Evolutionary conservation across 2,329 filamentous ascomycete genomes (phyloP).

Genomic region (Aureobasidium sp.): DNA sequence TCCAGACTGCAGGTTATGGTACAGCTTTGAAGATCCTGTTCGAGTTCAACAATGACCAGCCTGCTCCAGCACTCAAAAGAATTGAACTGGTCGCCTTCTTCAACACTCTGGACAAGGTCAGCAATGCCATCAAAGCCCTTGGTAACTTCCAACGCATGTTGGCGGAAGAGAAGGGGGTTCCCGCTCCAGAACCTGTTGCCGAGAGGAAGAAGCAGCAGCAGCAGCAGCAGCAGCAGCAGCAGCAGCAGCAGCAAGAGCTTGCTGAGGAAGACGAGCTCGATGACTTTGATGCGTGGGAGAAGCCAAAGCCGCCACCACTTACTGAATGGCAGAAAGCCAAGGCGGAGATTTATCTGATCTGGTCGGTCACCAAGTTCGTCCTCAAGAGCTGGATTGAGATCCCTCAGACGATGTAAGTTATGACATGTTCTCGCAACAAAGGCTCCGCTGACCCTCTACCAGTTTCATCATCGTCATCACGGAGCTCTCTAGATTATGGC

Average conservation of each 20-base stretch:
- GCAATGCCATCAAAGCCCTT: conserved; percentile 69
- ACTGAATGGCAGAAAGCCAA: conserved; percentile 52
- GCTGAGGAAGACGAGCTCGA: conserved; percentile 20
- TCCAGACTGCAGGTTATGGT: conserved; percentile 91
- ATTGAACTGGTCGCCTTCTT: conserved; percentile 92
- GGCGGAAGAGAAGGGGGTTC: conserved; percentile 21
- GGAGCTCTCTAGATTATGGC: conserved; percentile 50
- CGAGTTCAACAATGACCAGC: conserved; percentile 70
- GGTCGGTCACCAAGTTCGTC: conserved; percentile 58
- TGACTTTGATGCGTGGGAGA: conserved; percentile 25
- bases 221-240: conserved; percentile 22
- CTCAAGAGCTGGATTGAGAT: conserved; percentile 62
- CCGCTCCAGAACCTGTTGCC: conserved; percentile 26
- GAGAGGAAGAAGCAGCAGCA: conserved; percentile 23
- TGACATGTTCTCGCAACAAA: not conserved
- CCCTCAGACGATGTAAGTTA: conserved; percentile 62
- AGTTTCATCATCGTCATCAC: conserved; percentile 41
- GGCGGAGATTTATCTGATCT: conserved; percentile 58
- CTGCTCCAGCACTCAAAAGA: conserved; percentile 66
- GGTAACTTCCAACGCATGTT: conserved; percentile 59
- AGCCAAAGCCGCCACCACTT: conserved; percentile 31
- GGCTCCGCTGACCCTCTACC: conserved; percentile 13
- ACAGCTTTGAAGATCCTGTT: conserved; percentile 93
- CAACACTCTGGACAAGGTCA: conserved; percentile 86
- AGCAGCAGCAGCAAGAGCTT: conserved; percentile 21